These are phyloP conservation scores for Backusella westeae DNA, from an alignment of 192 early-diverging fungal species.

Conservation along the genomic window DNA sequence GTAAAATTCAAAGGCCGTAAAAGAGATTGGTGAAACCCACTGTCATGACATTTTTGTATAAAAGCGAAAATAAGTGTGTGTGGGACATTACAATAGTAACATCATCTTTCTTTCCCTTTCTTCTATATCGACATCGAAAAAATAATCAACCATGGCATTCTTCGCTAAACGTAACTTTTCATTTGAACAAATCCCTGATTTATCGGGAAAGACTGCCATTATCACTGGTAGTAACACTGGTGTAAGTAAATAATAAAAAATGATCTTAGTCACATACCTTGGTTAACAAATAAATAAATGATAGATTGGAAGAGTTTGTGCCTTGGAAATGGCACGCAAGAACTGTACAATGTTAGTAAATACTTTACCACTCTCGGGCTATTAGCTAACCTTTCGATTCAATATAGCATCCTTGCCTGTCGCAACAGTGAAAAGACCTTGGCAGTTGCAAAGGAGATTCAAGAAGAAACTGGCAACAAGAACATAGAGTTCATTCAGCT, in stretches of 20 bases:
- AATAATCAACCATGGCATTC: background rate
- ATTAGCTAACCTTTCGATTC: background rate
- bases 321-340: slow-evolving; percentile 27
- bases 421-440: slow-evolving; percentile 14
- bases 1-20: background rate
- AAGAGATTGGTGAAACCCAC: background rate
- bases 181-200: slow-evolving; percentile 32
- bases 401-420: slow-evolving; percentile 10
- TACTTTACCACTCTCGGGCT: background rate
- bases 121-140: background rate
- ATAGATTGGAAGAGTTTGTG: slow-evolving; percentile 29
- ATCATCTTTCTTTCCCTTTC: background rate
- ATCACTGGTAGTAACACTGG: slow-evolving; percentile 51
- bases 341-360: slow-evolving; percentile 25
- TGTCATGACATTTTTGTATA: background rate
- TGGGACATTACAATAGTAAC: background rate
- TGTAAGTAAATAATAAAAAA: slow-evolving; percentile 14
- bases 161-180: background rate
- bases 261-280: background rate
- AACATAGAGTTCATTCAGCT: slow-evolving; percentile 25
- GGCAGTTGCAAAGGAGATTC: slow-evolving; percentile 20
- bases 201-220: slow-evolving; percentile 40
- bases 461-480: slow-evolving; percentile 12
- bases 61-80: background rate
- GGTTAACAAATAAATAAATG: background rate